Evolutionary conservation across 768 basidiomycete species (phyloP), one percentile per base, ranked within the genome.

Genomic region (Tricholoma matsutake): DNA sequence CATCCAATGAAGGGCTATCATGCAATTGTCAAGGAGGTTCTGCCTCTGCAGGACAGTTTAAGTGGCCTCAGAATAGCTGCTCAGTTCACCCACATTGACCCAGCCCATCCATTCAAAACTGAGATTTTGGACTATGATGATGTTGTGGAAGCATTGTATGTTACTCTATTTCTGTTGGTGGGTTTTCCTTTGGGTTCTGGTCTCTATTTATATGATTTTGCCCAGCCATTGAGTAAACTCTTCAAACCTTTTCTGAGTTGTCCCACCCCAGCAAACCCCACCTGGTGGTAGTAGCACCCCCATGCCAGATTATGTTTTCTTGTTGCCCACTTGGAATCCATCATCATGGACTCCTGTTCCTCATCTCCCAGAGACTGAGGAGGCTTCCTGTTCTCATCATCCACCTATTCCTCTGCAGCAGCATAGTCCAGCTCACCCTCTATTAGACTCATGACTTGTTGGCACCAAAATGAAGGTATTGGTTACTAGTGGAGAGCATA

Each of bases 401-500:
- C 13, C 10, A 20, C 45, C 45, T 47, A 47, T 22, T 29, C 6
- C 16, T 29, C 28, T 10, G 3, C 53, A n/a, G 34, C 29, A 32
- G 22, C 29, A 37, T 32, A 6, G 53, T 22, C 16, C 34, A 54
- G 29, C 34, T 54, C 18, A 54, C 53, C 20, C 53, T 32, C 29
- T 54, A 32, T 54, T 54, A n/a, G 31, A 54, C 31, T 37, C 53
- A n/a, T 20, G 29, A 10, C 53, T 54, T 37, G 16, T 54, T 41
- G 22, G 22, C 22, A 25, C 22, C 22, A 25, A 25, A 25, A 25
- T 25, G 22, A 3, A 25, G 22, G 22, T 25, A 25, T 25, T 25
- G 56, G 54, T 55, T 55, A 39, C 18, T 18, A 31, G 54, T 25
- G n/a, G 54, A 34, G 32, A 55, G 35, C 22, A 55, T 34, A 55